Evolutionary conservation across 1,139 yeast genomes (phyloP), one percentile per base, ranked within the genome.

Genomic region (Geotrichum restrictum): DNA sequence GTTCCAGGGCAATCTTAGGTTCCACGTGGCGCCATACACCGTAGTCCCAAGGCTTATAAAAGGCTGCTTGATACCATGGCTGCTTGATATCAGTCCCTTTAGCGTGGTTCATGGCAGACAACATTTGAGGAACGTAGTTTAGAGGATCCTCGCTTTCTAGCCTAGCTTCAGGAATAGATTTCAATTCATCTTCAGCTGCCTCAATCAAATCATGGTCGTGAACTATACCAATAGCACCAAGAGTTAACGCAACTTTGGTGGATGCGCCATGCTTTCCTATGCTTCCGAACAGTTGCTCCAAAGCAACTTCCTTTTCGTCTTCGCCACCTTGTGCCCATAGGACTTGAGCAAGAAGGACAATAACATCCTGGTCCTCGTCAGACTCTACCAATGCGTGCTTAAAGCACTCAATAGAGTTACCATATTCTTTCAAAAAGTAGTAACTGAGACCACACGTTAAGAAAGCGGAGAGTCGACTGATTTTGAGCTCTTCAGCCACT

Each of bases 261-360:
- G 85, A 74, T 1, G 70, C 62, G 0, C 94, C 95, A 53, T 79
- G 70, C 13, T 71, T 74, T 56, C 79, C 85, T 45, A 89, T 80
- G 62, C 77, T 81, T 11, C 78, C 75, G 62, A 66, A 72, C 14
- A 73, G 62, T 60, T 72, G 74, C 40, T 72, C 74, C 49, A 88
- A 65, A 0, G 96, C 95, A 1, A 91, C 93, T 59, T 83, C 86
- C 54, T 81, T 82, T 6, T 93, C 82, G n/a, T 83, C 91, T 21
- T 77, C 80, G 0, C 82, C 79, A 7, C 82, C 85, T 54, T 80
- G 80, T 1, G 88, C 87, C 73, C 85, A 84, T 51, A 93, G 74
- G 0, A 89, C 84, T 63, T 88, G 95, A 0, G 95, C 81, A 27
- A 88, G 77, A 38, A 93, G 70, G 5, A 85, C 79, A 13, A 88